A percentile compares a stretch with the other conserved stretches of the same genome.
Conservation (phyloP, 2,329 filamentous ascomycete genomes). For the Apiospora pterosperma region DNA sequence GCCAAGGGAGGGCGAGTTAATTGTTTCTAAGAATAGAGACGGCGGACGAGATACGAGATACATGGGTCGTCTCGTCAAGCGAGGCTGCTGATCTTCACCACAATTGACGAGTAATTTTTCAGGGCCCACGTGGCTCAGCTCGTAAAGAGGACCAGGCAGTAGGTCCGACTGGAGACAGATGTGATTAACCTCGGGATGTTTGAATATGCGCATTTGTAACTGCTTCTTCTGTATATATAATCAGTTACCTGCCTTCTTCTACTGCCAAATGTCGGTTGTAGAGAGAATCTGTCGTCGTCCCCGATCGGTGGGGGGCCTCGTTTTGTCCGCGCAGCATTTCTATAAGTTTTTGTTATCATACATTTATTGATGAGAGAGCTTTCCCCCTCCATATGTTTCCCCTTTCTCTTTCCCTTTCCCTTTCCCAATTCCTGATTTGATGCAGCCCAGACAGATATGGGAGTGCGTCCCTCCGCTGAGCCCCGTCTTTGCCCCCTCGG, state of each 20-base stretch:
- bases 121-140: neutral
- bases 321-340: neutral
- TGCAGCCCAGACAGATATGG: neutral
- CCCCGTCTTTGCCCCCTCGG: neutral
- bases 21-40: neutral
- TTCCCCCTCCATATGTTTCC: neutral
- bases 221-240: neutral
- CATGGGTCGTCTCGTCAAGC: neutral
- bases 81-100: neutral
- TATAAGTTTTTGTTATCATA: slow-evolving; percentile 1
- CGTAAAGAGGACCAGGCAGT: neutral
- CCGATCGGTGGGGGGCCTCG: neutral
- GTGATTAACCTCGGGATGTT: too few species aligned
- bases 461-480: neutral
- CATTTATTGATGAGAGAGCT: neutral
- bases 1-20: neutral
- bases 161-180: neutral
- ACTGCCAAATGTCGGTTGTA: neutral
- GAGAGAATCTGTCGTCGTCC: too few species aligned
- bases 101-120: neutral
- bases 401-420: neutral
- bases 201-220: neutral
- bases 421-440: neutral
- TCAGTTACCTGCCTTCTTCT: neutral
- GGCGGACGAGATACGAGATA: neutral